These are phyloP conservation scores for Pythium sp. DNA, from an alignment of 352 stramenopile species.

Conservation along the genomic window DNA sequence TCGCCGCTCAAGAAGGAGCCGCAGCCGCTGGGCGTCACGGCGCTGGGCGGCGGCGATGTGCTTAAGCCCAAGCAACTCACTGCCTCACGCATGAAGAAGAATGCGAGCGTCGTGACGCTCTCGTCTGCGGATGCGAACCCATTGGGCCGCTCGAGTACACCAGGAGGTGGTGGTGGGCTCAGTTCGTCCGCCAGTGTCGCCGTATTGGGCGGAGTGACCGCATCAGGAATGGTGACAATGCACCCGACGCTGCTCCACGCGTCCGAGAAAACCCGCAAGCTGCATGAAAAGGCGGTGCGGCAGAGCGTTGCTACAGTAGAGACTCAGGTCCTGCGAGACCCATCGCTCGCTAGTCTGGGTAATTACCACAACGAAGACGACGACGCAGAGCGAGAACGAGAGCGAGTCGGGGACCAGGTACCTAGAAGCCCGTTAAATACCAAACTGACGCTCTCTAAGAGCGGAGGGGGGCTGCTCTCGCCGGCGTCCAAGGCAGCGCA, in stretches of 20 bases:
- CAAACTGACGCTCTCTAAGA: neutral
- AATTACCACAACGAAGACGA: slow-evolving; percentile 24
- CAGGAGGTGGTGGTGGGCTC: neutral
- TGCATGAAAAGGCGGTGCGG: slow-evolving; percentile 33
- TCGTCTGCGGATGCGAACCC: neutral
- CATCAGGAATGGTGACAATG: slow-evolving; percentile 19
- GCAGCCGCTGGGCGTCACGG: neutral
- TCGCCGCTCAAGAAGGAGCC: slow-evolving; percentile 21
- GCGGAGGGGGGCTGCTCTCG: slow-evolving; percentile 10
- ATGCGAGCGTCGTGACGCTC: slow-evolving; percentile 36
- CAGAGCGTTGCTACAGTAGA: slow-evolving; percentile 8
- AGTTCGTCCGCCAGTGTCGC: slow-evolving; percentile 35
- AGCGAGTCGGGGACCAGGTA: neutral
- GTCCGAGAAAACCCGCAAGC: slow-evolving; percentile 50
- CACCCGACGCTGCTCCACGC: slow-evolving; percentile 56
- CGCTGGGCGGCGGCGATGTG: slow-evolving; percentile 5
- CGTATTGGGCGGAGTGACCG: slow-evolving; percentile 10
- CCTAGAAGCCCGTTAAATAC: neutral
- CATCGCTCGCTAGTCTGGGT: slow-evolving; percentile 1
- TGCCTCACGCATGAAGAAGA: slow-evolving; percentile 41
- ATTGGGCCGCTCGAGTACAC: neutral
- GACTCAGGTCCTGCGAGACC: slow-evolving; percentile 11
- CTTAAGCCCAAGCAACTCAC: slow-evolving; percentile 40
- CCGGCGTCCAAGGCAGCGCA: slow-evolving; percentile 30
- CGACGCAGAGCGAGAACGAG: slow-evolving; percentile 6